These are phyloP conservation scores for Bipolaris bicolor DNA, from an alignment of 2,329 filamentous ascomycete genomes.

Conservation along the genomic window DNA sequence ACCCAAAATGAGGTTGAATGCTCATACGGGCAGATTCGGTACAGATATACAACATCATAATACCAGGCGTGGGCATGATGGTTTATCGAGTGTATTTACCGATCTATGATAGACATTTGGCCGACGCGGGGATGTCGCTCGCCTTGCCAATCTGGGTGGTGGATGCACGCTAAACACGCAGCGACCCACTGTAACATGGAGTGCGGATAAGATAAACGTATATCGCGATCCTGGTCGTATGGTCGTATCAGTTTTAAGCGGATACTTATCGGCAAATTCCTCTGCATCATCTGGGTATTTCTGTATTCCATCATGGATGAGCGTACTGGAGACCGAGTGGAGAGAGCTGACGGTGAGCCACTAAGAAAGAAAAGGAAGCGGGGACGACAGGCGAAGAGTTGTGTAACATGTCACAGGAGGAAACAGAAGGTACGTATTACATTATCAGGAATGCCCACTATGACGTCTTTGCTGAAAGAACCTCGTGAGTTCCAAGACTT, in stretches of 20 bases:
- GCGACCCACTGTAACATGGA: neutral
- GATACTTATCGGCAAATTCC: neutral
- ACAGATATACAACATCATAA: neutral
- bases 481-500: neutral
- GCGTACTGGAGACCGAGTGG: neutral
- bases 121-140: constrained; percentile 13
- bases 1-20: neutral
- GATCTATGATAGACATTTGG: constrained; percentile 10
- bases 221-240: neutral
- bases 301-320: neutral
- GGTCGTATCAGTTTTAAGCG: neutral
- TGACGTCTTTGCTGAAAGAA: neutral
- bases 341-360: neutral
- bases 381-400: constrained; percentile 24
- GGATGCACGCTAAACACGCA: neutral
- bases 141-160: neutral
- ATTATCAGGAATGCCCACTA: neutral
- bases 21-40: neutral
- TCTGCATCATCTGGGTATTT: neutral
- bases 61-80: neutral
- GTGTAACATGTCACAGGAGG: constrained; percentile 22
- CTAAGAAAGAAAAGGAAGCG: constrained; percentile 21
- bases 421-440: constrained; percentile 24
- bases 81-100: constrained; percentile 4
- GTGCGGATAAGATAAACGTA: neutral